phyloP scores from a whole-genome alignment of 495 filamentous ascomycete genomes.

The Cercophora scortea region DNA sequence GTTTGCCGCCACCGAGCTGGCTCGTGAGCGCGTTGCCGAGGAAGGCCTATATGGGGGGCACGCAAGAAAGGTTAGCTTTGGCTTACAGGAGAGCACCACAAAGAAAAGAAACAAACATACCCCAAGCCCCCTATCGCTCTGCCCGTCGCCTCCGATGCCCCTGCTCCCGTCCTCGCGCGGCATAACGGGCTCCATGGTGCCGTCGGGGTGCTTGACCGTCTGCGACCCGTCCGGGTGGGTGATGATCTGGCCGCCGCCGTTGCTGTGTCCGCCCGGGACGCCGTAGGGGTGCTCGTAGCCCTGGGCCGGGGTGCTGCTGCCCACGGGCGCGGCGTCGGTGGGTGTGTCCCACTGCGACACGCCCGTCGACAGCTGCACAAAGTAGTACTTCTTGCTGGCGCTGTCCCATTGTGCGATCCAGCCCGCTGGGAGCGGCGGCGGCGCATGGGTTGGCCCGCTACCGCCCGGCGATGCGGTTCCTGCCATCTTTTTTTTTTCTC shows the following conservation, averaged over 20 bases:
- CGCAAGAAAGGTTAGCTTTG: neutral
- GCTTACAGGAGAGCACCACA: neutral
- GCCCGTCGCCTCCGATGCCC: slow-evolving; percentile 22
- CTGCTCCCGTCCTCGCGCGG: slow-evolving; percentile 28
- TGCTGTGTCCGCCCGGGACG: slow-evolving; percentile 21
- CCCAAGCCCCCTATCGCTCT: slow-evolving; percentile 37
- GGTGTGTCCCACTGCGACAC: slow-evolving; percentile 74
- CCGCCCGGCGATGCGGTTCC: slow-evolving; percentile 51
- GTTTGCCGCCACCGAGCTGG: slow-evolving; percentile 10
- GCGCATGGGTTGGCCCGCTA: slow-evolving; percentile 63
- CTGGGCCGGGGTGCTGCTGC: slow-evolving; percentile 38
- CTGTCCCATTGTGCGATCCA: slow-evolving; percentile 85
- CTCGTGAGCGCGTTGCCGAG: slow-evolving; percentile 19
- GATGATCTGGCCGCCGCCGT: slow-evolving; percentile 32
- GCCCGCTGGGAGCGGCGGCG: slow-evolving; percentile 61
- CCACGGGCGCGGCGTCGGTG: slow-evolving; percentile 50
- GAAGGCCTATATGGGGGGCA: slow-evolving; percentile 11
- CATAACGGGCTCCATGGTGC: slow-evolving; percentile 39
- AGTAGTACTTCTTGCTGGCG: slow-evolving; percentile 66
- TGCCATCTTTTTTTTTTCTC: slow-evolving; percentile 23
- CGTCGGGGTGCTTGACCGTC: slow-evolving; percentile 41
- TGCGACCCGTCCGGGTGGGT: slow-evolving; percentile 45
- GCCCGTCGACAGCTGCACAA: slow-evolving; percentile 67
- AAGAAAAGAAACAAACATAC: slow-evolving; percentile 21
- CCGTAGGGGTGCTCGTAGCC: slow-evolving; percentile 44